These are phyloP conservation scores for Aurantiochytrium sp. DNA, from an alignment of 108 stramenopile genomes.

Conservation along the genomic window DNA sequence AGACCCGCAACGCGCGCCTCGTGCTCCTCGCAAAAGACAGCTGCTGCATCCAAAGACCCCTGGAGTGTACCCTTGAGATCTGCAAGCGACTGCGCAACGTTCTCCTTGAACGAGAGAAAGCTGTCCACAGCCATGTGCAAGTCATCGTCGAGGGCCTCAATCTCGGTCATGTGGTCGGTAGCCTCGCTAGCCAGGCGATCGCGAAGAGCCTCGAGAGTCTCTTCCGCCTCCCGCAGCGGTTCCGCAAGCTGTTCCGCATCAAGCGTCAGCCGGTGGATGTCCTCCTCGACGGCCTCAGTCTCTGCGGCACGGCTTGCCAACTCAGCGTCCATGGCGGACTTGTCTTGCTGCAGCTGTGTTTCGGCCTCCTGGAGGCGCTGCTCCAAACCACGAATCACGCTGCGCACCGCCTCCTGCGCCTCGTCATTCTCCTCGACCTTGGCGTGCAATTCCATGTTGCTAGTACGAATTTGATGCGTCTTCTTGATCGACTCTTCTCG, in stretches of 20 bases:
- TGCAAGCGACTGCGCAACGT: neutral
- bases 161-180: neutral
- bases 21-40: neutral
- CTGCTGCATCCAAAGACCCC: neutral
- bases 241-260: neutral
- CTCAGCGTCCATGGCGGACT: constrained; percentile 37
- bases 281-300: constrained; percentile 42
- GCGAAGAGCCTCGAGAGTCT: neutral
- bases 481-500: neutral
- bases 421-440: constrained; percentile 67
- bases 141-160: neutral
- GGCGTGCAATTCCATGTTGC: neutral
- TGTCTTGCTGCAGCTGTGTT: constrained; percentile 60
- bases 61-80: neutral
- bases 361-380: constrained; percentile 51
- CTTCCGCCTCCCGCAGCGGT: neutral
- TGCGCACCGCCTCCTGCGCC: constrained; percentile 56
- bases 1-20: neutral
- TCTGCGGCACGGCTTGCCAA: constrained; percentile 35
- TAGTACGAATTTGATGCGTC: neutral
- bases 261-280: constrained; percentile 13
- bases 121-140: neutral
- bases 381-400: constrained; percentile 50
- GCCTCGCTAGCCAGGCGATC: neutral
- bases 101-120: neutral